Evolutionary conservation across 2,329 filamentous ascomycete genomes (phyloP).

Genomic region (Colletotrichum scovillei): DNA sequence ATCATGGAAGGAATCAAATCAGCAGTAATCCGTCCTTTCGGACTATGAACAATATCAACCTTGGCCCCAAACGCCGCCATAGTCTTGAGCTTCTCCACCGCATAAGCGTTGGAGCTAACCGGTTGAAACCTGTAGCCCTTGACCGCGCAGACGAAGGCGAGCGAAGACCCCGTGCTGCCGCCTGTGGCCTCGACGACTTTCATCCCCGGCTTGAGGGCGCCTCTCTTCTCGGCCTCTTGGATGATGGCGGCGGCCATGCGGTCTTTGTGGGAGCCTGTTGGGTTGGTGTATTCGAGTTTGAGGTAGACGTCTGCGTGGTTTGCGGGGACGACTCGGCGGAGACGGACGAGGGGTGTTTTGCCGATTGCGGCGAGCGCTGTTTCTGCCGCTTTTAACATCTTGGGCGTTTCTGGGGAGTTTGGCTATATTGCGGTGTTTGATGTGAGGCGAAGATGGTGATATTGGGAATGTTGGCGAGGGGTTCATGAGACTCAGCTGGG

Average conservation of each 20-base stretch:
- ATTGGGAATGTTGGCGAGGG: not conserved
- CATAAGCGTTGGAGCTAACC: constrained; percentile 15
- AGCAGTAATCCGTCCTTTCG: constrained; percentile 15
- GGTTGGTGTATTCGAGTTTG: constrained; percentile 34
- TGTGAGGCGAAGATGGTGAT: not conserved
- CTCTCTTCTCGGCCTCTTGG: constrained; percentile 20
- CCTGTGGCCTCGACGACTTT: constrained; percentile 33
- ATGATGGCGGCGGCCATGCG: constrained; percentile 31
- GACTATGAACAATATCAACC: constrained; percentile 26
- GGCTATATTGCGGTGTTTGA: not conserved
- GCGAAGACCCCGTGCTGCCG: constrained; percentile 32
- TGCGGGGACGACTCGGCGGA: constrained; percentile 10
- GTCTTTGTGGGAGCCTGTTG: constrained; percentile 35
- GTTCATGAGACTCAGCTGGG: not conserved
- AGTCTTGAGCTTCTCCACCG: constrained; percentile 31
- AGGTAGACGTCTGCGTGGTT: constrained; percentile 23
- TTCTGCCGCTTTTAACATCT: not conserved
- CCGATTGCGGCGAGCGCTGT: constrained; percentile 20
- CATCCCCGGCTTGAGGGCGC: constrained; percentile 12
- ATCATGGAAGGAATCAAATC: constrained; percentile 24
- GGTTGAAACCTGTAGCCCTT: constrained; percentile 39
- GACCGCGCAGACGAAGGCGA: constrained; percentile 36
- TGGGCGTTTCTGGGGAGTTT: too few species aligned
- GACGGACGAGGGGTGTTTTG: constrained; percentile 26
- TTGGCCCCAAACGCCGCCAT: constrained; percentile 31